Evolutionary conservation across 306 rosid species (phyloP), one percentile per base, ranked within the genome.

Genomic region (Pterocarpus macrocarpus): DNA sequence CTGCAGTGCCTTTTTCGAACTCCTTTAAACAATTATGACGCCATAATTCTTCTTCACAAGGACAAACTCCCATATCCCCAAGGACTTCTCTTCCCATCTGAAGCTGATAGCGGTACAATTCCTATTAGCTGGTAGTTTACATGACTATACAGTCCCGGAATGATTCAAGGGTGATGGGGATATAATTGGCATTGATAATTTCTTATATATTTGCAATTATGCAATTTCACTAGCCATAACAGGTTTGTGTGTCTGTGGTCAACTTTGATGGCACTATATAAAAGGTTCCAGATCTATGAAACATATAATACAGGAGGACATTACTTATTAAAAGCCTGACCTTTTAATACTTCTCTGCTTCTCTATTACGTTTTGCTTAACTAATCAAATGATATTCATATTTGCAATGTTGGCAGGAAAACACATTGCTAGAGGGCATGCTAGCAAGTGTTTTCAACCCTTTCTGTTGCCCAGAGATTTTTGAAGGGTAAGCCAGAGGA

Each of bases 1-100:
- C 71, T 83, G 85, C 91, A 95, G 99, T 89, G 97, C 89, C 91
- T 91, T 80, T 90, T 91, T 36, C 91, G 98, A 78, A 95, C 96
- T 80, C 99, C 99, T 76, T 88, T 95, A 85, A 90, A 85, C 83
- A 95, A 90, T 85, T 95, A 90, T 9, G 98, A 95, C 53, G 99
- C 96, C 3, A 78, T 95, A 66, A 77, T 95, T 86, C 91, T 91
- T 84, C 94, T 95, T 73, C 96, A 95, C 57, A 84, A 91, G 85
- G 99, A 90, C 76, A 95, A 84, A 82, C 90, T 95, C 77, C 83
- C 96, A 30, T 87, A 91, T 85, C 98, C 99, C 43, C 97, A 87
- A 47, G 93, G 93, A 52, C 97, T 93, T 80, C 98, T 95, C 77
- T 95, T 95, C 85, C 83, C 97, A 17, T 90, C 99, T 4, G 94